Base-by-base conservation (phyloP, 371 early-diverging fungal genomes). In the Zopfochytrium polystomum region DNA sequence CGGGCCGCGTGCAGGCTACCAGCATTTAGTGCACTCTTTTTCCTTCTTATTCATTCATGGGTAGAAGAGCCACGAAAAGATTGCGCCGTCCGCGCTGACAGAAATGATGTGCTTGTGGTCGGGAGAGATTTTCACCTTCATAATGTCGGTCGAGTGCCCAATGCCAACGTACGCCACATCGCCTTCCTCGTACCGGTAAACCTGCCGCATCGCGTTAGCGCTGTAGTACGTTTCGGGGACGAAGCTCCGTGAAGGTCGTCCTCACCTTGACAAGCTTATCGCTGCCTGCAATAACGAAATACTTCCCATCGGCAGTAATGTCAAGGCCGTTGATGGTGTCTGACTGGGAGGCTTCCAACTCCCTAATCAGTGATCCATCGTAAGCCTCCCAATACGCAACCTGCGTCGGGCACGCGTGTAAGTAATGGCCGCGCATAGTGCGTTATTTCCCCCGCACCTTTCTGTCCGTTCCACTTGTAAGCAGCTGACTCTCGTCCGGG, bases 361-460 rank as follows among this genome's bases (percentile, higher is more conserved):
- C 82, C 7, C 82, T 58, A 27, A 82, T 82, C 20, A 80, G 67
- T 2, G 74, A 71, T 2, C 82, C 82, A 56, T 82, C 82, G 62
- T 70, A 82, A 1, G 80, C 76, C 60, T 82, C 82, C 82, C 82
- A 82, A 54, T 82, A 82, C 0, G 76, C 79, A 23, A 82, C 78
- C 76, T 76, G 43, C 20, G 30, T 3, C 29, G 3, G 27, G 38
- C 44, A 0, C 20, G 31, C 0, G 45, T 22, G 4, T 38, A 62
- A 38, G n/a, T n/a, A n/a, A n/a, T 3, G 3, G 18, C 15, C 7
- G 7, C 30, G 11, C 3, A 29, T 51, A 27, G 30, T 11, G 11
- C 26, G 25, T 44, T 18, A 31, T 34, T 26, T 59, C n/a, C 35
- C 22, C n/a, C 44, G 26, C 54, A 75, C 76, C 68, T 82, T 80